phyloP scores from a whole-genome alignment of 768 basidiomycete species.

The Podaxis sp. region DNA sequence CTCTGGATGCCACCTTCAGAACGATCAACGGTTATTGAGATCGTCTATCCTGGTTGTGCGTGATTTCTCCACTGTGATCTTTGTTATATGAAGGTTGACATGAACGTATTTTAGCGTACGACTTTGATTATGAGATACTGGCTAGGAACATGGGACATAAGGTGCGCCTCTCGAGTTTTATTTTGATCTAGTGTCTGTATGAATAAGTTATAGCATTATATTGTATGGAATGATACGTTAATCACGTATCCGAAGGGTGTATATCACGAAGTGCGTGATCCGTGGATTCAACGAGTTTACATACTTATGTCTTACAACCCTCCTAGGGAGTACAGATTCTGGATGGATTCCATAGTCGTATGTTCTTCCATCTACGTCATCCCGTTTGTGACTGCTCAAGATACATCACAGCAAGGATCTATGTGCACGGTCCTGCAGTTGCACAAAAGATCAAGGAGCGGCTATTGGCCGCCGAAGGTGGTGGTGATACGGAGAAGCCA shows the following conservation, averaged over 20 bases:
- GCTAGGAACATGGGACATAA: slow-evolving; percentile 38
- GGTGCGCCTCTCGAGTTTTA: slow-evolving; percentile 17
- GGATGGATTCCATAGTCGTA: slow-evolving; percentile 16
- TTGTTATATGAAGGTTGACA: neutral
- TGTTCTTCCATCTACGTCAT: neutral
- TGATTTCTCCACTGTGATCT: neutral
- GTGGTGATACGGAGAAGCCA: neutral
- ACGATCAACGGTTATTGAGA: slow-evolving; percentile 63
- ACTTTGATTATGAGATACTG: slow-evolving; percentile 38
- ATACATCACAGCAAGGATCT: slow-evolving; percentile 32
- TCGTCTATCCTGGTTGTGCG: slow-evolving; percentile 56
- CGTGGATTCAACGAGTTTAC: neutral
- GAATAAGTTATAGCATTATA: slow-evolving; percentile 40
- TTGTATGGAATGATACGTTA: slow-evolving; percentile 62
- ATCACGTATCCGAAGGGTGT: slow-evolving; percentile 30
- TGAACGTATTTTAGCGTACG: slow-evolving; percentile 23
- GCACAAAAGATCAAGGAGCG: slow-evolving; percentile 57
- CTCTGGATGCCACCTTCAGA: slow-evolving; percentile 66
- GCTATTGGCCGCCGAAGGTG: slow-evolving; percentile 19
- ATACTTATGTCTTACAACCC: slow-evolving; percentile 21
- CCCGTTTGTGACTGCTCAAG: neutral
- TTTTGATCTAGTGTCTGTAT: neutral
- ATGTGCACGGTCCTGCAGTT: slow-evolving; percentile 55
- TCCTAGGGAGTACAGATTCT: slow-evolving; percentile 60
- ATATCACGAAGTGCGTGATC: slow-evolving; percentile 22